Evolutionary conservation across 2,329 filamentous ascomycete genomes (phyloP), one percentile per base, ranked within the genome.

Genomic region (Penicillium sp.): DNA sequence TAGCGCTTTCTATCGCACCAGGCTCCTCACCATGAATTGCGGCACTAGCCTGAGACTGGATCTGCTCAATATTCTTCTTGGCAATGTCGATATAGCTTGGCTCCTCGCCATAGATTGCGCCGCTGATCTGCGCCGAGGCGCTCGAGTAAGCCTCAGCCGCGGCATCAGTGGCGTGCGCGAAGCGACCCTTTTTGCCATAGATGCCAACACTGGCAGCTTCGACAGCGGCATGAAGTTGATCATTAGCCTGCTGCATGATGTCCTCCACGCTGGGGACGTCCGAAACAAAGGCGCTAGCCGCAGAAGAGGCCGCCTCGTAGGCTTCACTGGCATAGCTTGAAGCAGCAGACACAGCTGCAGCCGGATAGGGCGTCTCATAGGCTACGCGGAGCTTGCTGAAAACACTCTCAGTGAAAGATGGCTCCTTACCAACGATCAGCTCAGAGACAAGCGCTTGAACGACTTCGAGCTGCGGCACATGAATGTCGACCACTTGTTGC

Each of bases 361-460:
- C 66, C 58, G 66, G 69, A 53, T 72, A 71, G 16, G 87, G 89
- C 0, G 87, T 90, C 24, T 86, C 85, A 69, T 94, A 95, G 0
- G 87, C 89, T 3, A 84, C 87, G 56, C 85, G 85, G 13, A 96
- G 82, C 53, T 89, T 85, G 54, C 81, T 86, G 75, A 92, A 86
- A 3, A 94, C 89, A 59, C 89, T 92, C 69, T 96, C 90, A 0
- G 89, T 92, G 68, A 92, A 96, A 14, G 87, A 86, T 0, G 90
- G 88, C 71, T 96, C 91, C 73, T 89, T 91, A 54, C 90, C 92
- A 41, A 83, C 77, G 14, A 96, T 81, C 1, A 96, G 80, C 73
- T 96, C 91, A 1, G 89, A 89, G 14, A 96, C 83, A 2, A 95
- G 82, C 13, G 84, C 85, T 70, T 88, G 87, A 5, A 96, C 83